Base-by-base conservation (phyloP, 257 asterid genomes). In the Scutellaria barbata region DNA sequence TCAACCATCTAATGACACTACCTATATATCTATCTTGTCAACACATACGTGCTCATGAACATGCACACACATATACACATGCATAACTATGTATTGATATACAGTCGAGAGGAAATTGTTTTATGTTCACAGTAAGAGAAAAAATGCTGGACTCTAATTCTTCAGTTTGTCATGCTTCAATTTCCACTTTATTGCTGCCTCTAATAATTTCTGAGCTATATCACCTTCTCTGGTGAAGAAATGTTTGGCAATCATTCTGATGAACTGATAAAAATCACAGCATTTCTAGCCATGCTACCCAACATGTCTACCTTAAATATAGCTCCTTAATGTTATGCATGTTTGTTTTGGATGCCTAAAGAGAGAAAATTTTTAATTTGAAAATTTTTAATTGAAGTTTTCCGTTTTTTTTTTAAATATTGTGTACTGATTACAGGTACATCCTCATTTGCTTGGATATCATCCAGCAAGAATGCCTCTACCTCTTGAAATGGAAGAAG, bases 401-500 rank as follows among this genome's bases (percentile, higher is more conserved):
- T 35, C 35, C 35, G 2, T 22, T 22, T 22, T 0, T 30, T 10
- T 66, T 35, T 25, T 17, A 16, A 25, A 22, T 39, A 17, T 39
- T 30, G 16, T 63, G 41, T 42, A 64, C 42, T 53, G 51, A 45
- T 73, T 66, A 40, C 76, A 90, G 96, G 85, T 90, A 64, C 89
- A 78, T 71, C 89, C 89, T 67, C 87, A 85, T 71, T 68, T 86
- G 76, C 68, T 83, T 53, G 92, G 95, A 72, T 74, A 81, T 72
- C 87, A 84, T 73, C 89, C 85, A 53, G 77, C 84, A 52, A 84
- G 95, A 81, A 85, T 88, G 93, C 93, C 95, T 45, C 82, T 90
- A 84, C 95, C 89, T 73, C 84, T 86, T 71, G 87, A 81, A 62
- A 86, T 86, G 95, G 93, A 90, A 81, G 96, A 88, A 74, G 96